Conservation (phyloP, 352 stramenopile species). For the Pythium phragmitis region DNA sequence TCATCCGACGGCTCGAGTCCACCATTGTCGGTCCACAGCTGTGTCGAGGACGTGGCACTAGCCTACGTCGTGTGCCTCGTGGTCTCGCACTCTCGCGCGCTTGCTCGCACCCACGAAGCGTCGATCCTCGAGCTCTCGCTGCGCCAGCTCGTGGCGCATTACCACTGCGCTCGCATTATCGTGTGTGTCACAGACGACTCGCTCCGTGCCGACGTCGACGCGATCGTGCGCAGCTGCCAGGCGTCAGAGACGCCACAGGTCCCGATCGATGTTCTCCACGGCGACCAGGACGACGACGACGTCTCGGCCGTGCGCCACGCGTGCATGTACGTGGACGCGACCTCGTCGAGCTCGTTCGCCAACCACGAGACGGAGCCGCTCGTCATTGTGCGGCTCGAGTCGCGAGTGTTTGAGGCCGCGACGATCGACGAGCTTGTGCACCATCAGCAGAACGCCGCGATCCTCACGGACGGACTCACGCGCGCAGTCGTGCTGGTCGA, state of each 20-base stretch:
- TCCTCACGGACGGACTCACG: constrained; percentile 23
- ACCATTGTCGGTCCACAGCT: too few relatives aligned
- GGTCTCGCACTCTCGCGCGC: constrained; percentile 3
- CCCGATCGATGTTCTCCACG: constrained; percentile 22
- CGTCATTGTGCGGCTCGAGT: constrained; percentile 10
- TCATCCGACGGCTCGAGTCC: too few relatives aligned
- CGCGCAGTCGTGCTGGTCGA: constrained; percentile 19
- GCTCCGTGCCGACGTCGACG: constrained; percentile 9
- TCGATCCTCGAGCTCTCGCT: constrained; percentile 18
- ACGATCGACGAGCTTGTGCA: constrained; percentile 24
- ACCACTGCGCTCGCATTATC: constrained; percentile 16
- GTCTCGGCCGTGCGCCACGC: constrained; percentile 19
- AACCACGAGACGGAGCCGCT: constrained; percentile 1
- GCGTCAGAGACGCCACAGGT: too few relatives aligned
- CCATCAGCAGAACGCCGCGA: constrained; percentile 13
- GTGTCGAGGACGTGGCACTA: not conserved
- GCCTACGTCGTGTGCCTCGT: constrained; percentile 20
- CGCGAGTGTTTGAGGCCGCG: constrained; percentile 19
- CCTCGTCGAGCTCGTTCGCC: not conserved
- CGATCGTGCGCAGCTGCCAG: constrained; percentile 6
- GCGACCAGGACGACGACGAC: constrained; percentile 15
- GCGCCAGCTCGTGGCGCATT: constrained; percentile 10
- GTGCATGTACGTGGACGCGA: constrained; percentile 27
- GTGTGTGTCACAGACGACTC: constrained; percentile 13
- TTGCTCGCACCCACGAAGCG: not conserved